Evolutionary conservation across 257 asterid genomes (phyloP).

Genomic region (Rauvolfia tetraphylla): DNA sequence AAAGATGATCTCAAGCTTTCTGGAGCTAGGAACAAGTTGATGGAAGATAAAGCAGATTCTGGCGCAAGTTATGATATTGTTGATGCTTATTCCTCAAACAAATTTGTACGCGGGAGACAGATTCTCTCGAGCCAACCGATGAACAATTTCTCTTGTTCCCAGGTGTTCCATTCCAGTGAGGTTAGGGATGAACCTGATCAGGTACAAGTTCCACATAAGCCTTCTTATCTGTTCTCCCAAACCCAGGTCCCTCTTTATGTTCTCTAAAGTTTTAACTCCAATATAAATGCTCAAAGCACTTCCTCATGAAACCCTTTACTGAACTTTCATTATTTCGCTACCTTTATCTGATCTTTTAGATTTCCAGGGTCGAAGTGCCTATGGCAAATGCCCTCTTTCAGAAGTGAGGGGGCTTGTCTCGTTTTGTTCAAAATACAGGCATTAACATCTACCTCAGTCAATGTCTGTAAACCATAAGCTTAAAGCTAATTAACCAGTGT

Average conservation of each 20-base stretch:
- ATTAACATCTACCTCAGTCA: background rate
- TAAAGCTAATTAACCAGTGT: background rate
- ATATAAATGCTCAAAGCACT: background rate
- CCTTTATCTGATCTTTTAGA: background rate
- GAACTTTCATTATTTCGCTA: too few relatives aligned
- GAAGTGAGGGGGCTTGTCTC: too few relatives aligned
- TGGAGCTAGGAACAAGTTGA: conserved; percentile 17
- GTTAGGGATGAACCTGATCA: background rate
- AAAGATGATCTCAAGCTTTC: conserved; percentile 12
- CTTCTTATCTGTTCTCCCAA: background rate
- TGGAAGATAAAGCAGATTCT: conserved; percentile 12
- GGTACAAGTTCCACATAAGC: background rate
- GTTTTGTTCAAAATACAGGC: background rate
- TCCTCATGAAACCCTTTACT: too few relatives aligned
- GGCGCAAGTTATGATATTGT: background rate
- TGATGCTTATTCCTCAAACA: conserved; percentile 3
- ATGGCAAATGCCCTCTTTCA: too few relatives aligned
- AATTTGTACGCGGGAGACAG: background rate
- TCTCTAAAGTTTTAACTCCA: background rate
- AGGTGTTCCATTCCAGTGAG: background rate
- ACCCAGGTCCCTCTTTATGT: background rate
- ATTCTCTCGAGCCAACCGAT: background rate
- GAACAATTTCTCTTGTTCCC: conserved; percentile 7
- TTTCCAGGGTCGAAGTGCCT: background rate
- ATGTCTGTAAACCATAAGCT: background rate